A percentile compares a stretch with the other conserved stretches of the same genome.
Conservation (phyloP, 495 filamentous ascomycete species). For the Lasiosphaeria ovina region DNA sequence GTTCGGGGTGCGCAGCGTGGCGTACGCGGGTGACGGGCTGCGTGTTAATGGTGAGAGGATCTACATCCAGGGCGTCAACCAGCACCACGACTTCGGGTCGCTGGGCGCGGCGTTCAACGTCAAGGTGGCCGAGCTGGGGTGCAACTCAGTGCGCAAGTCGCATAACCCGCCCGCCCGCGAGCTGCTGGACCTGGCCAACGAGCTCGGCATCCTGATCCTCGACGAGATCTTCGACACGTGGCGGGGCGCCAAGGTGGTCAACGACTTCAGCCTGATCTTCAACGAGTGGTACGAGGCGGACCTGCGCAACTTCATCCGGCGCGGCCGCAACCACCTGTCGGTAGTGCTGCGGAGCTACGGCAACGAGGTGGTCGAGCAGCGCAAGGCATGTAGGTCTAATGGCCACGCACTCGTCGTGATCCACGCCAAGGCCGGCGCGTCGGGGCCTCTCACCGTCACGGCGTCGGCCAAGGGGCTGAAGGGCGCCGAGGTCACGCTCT, state of each 20-base stretch:
- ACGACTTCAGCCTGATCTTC: slow-evolving; percentile 50
- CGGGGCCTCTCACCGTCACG: slow-evolving; percentile 37
- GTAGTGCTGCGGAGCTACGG: slow-evolving; percentile 48
- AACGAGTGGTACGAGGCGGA: slow-evolving; percentile 48
- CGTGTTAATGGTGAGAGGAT: slow-evolving; percentile 41
- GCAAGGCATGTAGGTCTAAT: slow-evolving; percentile 46
- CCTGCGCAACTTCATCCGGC: slow-evolving; percentile 44
- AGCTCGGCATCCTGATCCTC: slow-evolving; percentile 56
- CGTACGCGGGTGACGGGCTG: slow-evolving; percentile 37
- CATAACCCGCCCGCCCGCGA: slow-evolving; percentile 52
- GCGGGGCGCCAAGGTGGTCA: slow-evolving; percentile 37
- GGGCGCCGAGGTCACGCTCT: slow-evolving; percentile 1
- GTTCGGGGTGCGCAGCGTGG: slow-evolving; percentile 46
- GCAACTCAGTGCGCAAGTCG: slow-evolving; percentile 48
- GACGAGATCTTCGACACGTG: slow-evolving; percentile 52
- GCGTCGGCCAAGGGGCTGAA: slow-evolving; percentile 33
- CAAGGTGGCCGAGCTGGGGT: slow-evolving; percentile 45
- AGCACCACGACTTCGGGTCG: slow-evolving; percentile 50
- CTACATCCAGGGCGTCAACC: slow-evolving; percentile 41
- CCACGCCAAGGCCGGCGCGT: slow-evolving; percentile 27
- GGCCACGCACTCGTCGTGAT: slow-evolving; percentile 44
- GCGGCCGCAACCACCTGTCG: slow-evolving; percentile 52
- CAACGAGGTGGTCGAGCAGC: slow-evolving; percentile 49
- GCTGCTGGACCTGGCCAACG: slow-evolving; percentile 56
- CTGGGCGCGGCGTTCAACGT: slow-evolving; percentile 47